Evolutionary conservation across 192 early-diverging fungal species (phyloP), one percentile per base, ranked within the genome.

Genomic region (Backusella mclennaniae): DNA sequence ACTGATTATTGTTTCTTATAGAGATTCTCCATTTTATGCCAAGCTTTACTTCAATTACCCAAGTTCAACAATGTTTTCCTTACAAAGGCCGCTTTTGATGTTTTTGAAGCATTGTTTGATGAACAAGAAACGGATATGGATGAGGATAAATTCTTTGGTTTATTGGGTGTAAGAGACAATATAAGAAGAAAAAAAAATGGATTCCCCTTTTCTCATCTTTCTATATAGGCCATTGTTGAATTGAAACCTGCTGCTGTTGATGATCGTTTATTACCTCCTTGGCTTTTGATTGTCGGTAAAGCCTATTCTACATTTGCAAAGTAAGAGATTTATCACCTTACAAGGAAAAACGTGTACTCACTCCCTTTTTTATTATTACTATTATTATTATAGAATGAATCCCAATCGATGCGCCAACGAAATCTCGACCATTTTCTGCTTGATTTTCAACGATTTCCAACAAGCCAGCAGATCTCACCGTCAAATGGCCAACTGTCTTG

Each of bases 191-290:
- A 3, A 31, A 5, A 36, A 33, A 73, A 29, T 46, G 26, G 11
- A 17, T n/a, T 12, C 26, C 6, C 26, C 7, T 29, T 39, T 26
- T 49, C 17, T 53, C n/a, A 66, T 67, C 7, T 35, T 12, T 59
- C 0, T 26, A 29, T 85, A 80, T 76, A 80, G 71, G 86, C 89
- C 9, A 84, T 93, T 6, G 84, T 88, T n/a, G 93, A 93, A 49
- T 87, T 98, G 29, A 93, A 92, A 77, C 96, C 96, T 63, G 93
- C 92, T 80, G 85, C 87, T 49, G 93, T 92, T 79, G 96, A 98
- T 78, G 87, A 89, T n/a, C 85, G 87, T 66, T 82, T 95, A 67
- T 89, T 91, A 77, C 94, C 95, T 56, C 79, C 93, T 17, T 97
- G 96, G 96, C 85, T 97, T 63, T 87, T 90, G 67, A 90, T 97